Conservation (phyloP, 345 rosid species). For the Sisymbrium altissimum region DNA sequence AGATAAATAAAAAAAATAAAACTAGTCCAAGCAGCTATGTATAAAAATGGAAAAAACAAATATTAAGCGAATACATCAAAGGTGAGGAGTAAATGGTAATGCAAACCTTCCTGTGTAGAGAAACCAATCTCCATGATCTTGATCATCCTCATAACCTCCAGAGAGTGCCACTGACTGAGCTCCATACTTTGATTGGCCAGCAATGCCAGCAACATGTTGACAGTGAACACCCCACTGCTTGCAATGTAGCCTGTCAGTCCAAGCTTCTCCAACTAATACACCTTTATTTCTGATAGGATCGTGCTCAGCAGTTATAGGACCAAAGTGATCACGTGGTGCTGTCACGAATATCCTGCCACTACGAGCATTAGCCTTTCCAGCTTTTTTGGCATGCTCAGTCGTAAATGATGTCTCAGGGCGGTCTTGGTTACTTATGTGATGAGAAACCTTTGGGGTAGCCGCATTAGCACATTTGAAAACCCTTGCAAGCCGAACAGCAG, state of each 20-base stretch:
- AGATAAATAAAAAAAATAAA: neutral
- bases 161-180: slow-evolving; percentile 75
- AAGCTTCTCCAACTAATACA: slow-evolving; percentile 61
- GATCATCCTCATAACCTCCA: slow-evolving; percentile 72
- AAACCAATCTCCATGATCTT: slow-evolving; percentile 60
- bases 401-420: slow-evolving; percentile 64
- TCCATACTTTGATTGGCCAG: slow-evolving; percentile 62
- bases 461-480: slow-evolving; percentile 21
- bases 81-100: neutral
- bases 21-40: neutral
- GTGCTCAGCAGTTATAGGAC: slow-evolving; percentile 69
- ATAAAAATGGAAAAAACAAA: no score
- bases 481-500: slow-evolving; percentile 58
- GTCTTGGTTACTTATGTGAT: slow-evolving; percentile 47
- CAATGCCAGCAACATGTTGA: slow-evolving; percentile 69
- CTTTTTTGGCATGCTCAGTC: slow-evolving; percentile 56
- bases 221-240: slow-evolving; percentile 78
- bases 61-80: neutral
- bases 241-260: slow-evolving; percentile 61
- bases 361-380: slow-evolving; percentile 74
- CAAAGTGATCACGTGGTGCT: slow-evolving; percentile 61
- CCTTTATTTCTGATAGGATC: slow-evolving; percentile 65
- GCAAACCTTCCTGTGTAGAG: slow-evolving; percentile 29
- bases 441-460: slow-evolving; percentile 29
- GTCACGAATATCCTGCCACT: slow-evolving; percentile 71